Base-by-base conservation (phyloP, 345 rosid genomes). In the Melastoma malabathricum region DNA sequence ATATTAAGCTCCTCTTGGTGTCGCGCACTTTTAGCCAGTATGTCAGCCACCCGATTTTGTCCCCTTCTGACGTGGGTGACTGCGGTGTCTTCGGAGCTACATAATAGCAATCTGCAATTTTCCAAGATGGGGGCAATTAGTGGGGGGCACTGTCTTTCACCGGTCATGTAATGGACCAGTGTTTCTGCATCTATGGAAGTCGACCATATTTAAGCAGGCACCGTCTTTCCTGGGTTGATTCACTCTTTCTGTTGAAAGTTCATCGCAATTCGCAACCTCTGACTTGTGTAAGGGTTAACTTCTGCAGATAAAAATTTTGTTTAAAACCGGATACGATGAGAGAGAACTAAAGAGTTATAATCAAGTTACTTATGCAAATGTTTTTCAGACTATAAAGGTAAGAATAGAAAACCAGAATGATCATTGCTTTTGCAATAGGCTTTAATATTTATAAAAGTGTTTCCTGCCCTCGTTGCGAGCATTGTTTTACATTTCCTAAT, bases 361-460 rank as follows among this genome's bases (percentile, higher is more conserved):
- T 57, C 67, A 97, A 18, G 95, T 93, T 78, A 81, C 88, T 58
- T 95, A 93, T 65, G 99, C 95, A 73, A 93, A 93, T 70, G 78
- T 88, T 48, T 93, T 80, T 72, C 99, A 93, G 82, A 84, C 94
- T 68, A 83, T 93, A 77, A 93, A 93, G 83, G 99, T 93, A 88
- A 58, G 95, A 83, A 34, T 34, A 34, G 41, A 82, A 70, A 65
- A 74, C 77, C 67, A 70, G 74, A 62, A 66, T 68, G 75, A 14
- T 55, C 18, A 48, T 80, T 74, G 74, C 76, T 70, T 67, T 68
- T 54, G 54, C 74, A 53, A 62, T 44, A 63, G 56, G 46, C 43
- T 23, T 10, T n/a, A 4, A 3, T 47, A 19, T 17, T 47, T 47
- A 18, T 47, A 34, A 34, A 34, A 2, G 41, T 34, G 23, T n/a